Evolutionary conservation across 768 basidiomycete genomes (phyloP), one percentile per base, ranked within the genome.

Genomic region (Boletus coccyginus): DNA sequence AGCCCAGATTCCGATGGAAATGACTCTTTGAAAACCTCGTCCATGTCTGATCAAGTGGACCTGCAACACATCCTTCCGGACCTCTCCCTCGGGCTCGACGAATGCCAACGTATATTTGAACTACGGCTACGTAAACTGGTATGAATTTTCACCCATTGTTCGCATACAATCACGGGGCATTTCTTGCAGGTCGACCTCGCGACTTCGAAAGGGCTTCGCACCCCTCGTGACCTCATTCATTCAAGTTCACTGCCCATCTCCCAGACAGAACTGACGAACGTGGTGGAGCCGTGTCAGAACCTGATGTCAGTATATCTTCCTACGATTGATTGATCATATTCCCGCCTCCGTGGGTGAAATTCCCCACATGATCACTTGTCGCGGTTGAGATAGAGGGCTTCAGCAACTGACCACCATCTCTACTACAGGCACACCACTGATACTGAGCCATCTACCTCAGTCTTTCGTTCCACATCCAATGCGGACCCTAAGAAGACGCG

Each of bases 51-150:
- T 32, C 12, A 29, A 16, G 6, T 27, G 24, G 17, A 5, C 7
- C 3, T 33, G 8, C 2, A 39, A 7, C 13, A 5, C 27, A n/a
- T 46, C 0, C 38, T 50, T n/a, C 27, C 16, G 2, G 19, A 46
- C 17, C 1, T 6, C 2, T 55, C 48, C 11, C 24, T 45, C 3
- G 21, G n/a, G 0, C 39, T 10, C 0, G 43, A 60, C 0, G 33
- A 61, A 13, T 5, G 43, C 11, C 50, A 59, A 33, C 47, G 13
- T 5, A 50, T 55, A 12, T 59, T 55, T 3, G 60, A 55, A 32
- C 8, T 1, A 3, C 46, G 7, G 1, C 35, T 59, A 5, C 50
- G 32, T 9, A 7, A 43, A 42, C 5, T 56, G 44, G 57, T 55
- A 55, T 8, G 38, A n/a, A 13, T 8, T 39, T 36, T 31, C 27